These are phyloP conservation scores for Tulasnella sp. DNA, from an alignment of 768 basidiomycete genomes.

Conservation along the genomic window DNA sequence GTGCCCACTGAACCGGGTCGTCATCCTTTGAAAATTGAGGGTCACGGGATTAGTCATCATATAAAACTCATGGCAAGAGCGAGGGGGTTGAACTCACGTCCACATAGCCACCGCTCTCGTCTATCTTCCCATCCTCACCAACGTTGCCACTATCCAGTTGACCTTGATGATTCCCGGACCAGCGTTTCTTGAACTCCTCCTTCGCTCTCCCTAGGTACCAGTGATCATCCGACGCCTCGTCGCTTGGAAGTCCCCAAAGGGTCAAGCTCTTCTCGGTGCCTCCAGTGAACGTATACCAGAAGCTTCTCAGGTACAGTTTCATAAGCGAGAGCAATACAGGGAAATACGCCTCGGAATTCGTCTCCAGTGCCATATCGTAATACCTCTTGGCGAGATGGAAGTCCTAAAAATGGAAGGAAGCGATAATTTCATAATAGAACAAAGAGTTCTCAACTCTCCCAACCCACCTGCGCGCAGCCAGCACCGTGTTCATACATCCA, in stretches of 20 bases:
- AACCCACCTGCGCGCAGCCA: conserved; percentile 71
- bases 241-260: conserved; percentile 40
- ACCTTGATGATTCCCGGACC: conserved; percentile 8
- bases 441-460: neutral
- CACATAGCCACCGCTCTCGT: conserved; percentile 46
- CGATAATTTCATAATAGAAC: neutral
- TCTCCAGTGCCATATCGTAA: conserved; percentile 83
- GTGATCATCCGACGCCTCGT: conserved; percentile 43
- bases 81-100: conserved; percentile 49
- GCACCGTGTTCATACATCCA: conserved; percentile 99
- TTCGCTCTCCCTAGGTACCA: conserved; percentile 80
- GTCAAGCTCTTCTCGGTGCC: conserved; percentile 50
- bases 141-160: conserved; percentile 8
- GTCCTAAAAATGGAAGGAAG: conserved; percentile 41
- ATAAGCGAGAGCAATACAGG: conserved; percentile 74
- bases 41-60: neutral
- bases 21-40: conserved; percentile 17
- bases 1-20: conserved; percentile 40
- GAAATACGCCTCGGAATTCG: conserved; percentile 78
- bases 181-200: conserved; percentile 49
- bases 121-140: conserved; percentile 23
- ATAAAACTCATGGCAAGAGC: neutral
- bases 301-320: conserved; percentile 70
- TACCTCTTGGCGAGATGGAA: conserved; percentile 94
- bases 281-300: conserved; percentile 72